Base-by-base conservation (phyloP, 2,329 filamentous ascomycete genomes). In the Zasmidium cellare region DNA sequence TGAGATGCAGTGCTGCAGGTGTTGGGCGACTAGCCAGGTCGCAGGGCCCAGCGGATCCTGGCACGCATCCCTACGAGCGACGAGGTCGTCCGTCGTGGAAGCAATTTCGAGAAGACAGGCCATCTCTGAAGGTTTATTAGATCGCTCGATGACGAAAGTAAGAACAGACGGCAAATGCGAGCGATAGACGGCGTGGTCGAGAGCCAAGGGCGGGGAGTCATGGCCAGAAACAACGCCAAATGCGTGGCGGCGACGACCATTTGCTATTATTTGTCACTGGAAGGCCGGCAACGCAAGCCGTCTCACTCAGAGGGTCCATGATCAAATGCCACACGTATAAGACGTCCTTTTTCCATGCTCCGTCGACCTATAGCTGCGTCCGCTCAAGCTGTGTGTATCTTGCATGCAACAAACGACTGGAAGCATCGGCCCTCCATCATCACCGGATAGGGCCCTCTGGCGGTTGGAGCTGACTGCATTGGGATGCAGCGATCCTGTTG, bases 51-150 rank as follows among this genome's bases (percentile, higher is more conserved):
- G 46, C 35, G 47, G 23, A 16, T 31, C 24, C 23, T n/a, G n/a
- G 23, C 19, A 20, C 12, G 18, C 53, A 50, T 55, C 53, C 53
- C 46, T 55, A 55, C 53, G 53, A 38, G 53, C 53, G 46, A 55
- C 18, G 25, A 19, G 20, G 25, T 11, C 11, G 11, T 24, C 7
- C 46, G n/a, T n/a, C 23, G 18, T 7, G 20, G 20, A 12, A 14
- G 46, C 46, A 48, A 23, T 48, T 46, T 20, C 7, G 14, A 46
- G 7, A 18, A 20, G 44, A 18, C 44, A n/a, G n/a, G n/a, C n/a
- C n/a, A n/a, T n/a, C n/a, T n/a, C n/a, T n/a, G n/a, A n/a, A 49
- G 47, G 7, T 49, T 49, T 49, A 49, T 49, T 49, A 25, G 22
- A 49, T 49, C 47, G 47, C 9, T 6, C 23, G 47, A 49, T 49